phyloP scores from a whole-genome alignment of 106 monocot species.

The Platanthera guangdongensis region DNA sequence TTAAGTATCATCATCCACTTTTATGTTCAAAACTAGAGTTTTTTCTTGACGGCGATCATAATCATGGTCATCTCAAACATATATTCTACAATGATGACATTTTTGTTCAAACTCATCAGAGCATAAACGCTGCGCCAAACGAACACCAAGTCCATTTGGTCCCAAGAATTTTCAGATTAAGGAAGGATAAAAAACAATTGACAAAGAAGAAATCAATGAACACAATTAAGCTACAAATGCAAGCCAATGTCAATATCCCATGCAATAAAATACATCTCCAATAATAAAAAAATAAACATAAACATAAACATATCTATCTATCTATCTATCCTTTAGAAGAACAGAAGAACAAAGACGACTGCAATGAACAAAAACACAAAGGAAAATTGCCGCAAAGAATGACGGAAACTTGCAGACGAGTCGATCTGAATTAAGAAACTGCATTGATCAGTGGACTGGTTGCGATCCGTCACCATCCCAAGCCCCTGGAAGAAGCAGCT shows the following conservation, averaged over 20 bases:
- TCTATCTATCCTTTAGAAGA: not conserved
- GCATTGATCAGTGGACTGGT: conserved; percentile 28
- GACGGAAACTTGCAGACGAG: not conserved
- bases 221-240: not conserved
- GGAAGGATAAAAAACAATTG: no score
- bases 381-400: not conserved
- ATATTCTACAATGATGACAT: no score
- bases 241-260: not conserved
- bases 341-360: not conserved
- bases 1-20: no score
- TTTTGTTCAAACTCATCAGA: no score
- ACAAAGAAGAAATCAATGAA: not conserved
- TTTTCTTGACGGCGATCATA: no score
- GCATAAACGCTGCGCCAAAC: no score
- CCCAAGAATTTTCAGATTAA: no score
- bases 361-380: not conserved
- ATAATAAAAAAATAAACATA: not conserved
- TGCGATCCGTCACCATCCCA: conserved; percentile 29
- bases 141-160: no score
- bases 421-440: conserved; percentile 41
- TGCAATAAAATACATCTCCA: not conserved
- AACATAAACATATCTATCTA: no score
- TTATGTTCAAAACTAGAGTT: no score
- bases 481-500: conserved; percentile 53
- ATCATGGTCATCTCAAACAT: no score